These are phyloP conservation scores for Cyclocybe cylindracea DNA, from an alignment of 768 basidiomycete species.

Conservation along the genomic window DNA sequence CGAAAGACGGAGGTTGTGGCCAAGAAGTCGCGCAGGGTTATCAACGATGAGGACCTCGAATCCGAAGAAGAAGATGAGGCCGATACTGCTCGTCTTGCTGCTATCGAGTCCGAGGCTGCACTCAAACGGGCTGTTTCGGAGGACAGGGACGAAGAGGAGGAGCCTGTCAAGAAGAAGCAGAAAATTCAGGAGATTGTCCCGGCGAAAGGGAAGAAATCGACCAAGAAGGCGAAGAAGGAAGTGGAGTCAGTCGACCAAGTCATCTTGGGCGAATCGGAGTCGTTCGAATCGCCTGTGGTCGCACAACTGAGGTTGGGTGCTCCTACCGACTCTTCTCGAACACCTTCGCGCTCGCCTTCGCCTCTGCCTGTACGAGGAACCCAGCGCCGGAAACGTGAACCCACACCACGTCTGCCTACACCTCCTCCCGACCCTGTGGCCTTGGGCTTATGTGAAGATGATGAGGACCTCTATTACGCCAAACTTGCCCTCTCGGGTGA, in stretches of 20 bases:
- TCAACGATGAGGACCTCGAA: constrained; percentile 51
- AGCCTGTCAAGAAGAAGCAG: constrained; percentile 21
- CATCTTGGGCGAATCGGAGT: constrained; percentile 49
- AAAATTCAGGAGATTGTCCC: constrained; percentile 12
- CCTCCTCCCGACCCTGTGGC: constrained; percentile 56
- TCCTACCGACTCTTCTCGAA: constrained; percentile 44
- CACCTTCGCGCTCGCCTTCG: constrained; percentile 54
- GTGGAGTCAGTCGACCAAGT: constrained; percentile 44
- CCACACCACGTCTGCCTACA: constrained; percentile 43
- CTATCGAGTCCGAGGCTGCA: constrained; percentile 27
- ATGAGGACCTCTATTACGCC: constrained; percentile 86
- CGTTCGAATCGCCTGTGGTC: constrained; percentile 51
- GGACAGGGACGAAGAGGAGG: constrained; percentile 34
- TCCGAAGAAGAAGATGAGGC: constrained; percentile 59
- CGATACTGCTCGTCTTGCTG: constrained; percentile 23
- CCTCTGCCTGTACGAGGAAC: constrained; percentile 30
- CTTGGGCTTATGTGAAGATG: constrained; percentile 73
- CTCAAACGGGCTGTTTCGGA: constrained; percentile 50
- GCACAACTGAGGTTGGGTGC: constrained; percentile 48
- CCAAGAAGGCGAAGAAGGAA: constrained; percentile 39
- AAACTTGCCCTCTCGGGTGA: constrained; percentile 57
- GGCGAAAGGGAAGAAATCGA: constrained; percentile 36
- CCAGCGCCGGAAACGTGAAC: constrained; percentile 30
- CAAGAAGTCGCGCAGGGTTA: constrained; percentile 36
- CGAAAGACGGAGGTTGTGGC: constrained; percentile 48